Conservation (phyloP, 306 rosid species). For the Vigna unguiculata region DNA sequence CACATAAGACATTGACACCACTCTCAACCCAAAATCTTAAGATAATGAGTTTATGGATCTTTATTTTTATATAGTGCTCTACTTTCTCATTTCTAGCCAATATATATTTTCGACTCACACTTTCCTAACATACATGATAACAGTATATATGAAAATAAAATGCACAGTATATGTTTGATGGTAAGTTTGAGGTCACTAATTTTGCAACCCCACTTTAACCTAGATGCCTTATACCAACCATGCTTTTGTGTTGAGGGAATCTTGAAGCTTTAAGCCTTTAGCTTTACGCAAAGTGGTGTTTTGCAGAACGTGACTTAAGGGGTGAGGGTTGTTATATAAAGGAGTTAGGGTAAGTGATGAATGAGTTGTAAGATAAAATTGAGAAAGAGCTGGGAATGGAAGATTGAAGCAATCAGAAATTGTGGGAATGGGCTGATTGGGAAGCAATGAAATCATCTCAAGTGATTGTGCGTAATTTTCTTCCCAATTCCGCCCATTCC, state of each 20-base stretch:
- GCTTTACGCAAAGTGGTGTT: background rate
- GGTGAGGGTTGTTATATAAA: background rate
- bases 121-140: too few relatives aligned
- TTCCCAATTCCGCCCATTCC: conserved; percentile 71
- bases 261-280: background rate
- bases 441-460: conserved; percentile 33
- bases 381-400: conserved; percentile 55
- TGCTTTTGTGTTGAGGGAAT: background rate
- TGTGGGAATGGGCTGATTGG: conserved; percentile 63
- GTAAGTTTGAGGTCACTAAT: background rate
- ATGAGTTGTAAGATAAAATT: background rate
- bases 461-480: background rate
- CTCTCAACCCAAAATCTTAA: too few relatives aligned
- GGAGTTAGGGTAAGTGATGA: background rate
- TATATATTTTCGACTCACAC: too few relatives aligned
- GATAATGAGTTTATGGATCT: too few relatives aligned
- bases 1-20: too few relatives aligned
- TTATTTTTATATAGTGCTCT: too few relatives aligned
- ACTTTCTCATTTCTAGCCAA: too few relatives aligned
- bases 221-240: background rate
- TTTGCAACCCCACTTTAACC: background rate
- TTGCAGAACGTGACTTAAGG: background rate
- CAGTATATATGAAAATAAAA: background rate
- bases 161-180: background rate
- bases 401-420: conserved; percentile 52